A percentile compares a stretch with the other conserved stretches of the same genome.
phyloP scores from a whole-genome alignment of 73 alveolate genomes.

The Diophrys sp. region DNA sequence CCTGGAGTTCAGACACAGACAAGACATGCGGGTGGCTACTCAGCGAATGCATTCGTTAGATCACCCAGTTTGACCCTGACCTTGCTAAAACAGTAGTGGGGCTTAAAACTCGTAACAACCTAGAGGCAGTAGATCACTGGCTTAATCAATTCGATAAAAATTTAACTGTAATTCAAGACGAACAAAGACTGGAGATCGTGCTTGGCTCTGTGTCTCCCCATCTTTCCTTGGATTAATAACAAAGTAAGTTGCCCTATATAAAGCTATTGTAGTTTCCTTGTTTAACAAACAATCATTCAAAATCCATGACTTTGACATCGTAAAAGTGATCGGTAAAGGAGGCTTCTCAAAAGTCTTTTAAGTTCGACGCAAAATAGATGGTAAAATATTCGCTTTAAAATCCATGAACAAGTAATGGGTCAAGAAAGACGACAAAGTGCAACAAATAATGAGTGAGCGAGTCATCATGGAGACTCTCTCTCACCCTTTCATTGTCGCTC shows the following conservation, averaged over 20 bases:
- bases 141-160: not conserved
- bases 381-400: constrained; percentile 60
- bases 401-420: constrained; percentile 47
- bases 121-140: constrained; percentile 3
- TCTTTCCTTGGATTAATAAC: too few relatives aligned
- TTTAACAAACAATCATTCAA: not conserved
- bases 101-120: not conserved
- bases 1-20: not conserved
- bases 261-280: too few relatives aligned
- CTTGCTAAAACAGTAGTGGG: not conserved
- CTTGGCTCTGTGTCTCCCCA: not conserved
- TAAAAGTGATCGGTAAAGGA: constrained; percentile 30
- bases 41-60: constrained; percentile 1
- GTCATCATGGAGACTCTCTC: constrained; percentile 26
- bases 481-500: constrained; percentile 46
- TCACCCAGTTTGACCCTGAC: not conserved
- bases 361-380: constrained; percentile 46
- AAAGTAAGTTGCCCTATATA: too few relatives aligned
- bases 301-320: constrained; percentile 12
- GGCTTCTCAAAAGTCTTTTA: constrained; percentile 25
- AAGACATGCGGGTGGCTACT: constrained; percentile 6
- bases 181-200: not conserved
- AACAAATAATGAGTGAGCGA: constrained; percentile 67
- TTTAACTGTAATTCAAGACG: constrained; percentile 15
- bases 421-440: constrained; percentile 42